Evolutionary conservation across 2,329 filamentous ascomycete genomes (phyloP), one percentile per base, ranked within the genome.

Genomic region (Thelonectria olida): DNA sequence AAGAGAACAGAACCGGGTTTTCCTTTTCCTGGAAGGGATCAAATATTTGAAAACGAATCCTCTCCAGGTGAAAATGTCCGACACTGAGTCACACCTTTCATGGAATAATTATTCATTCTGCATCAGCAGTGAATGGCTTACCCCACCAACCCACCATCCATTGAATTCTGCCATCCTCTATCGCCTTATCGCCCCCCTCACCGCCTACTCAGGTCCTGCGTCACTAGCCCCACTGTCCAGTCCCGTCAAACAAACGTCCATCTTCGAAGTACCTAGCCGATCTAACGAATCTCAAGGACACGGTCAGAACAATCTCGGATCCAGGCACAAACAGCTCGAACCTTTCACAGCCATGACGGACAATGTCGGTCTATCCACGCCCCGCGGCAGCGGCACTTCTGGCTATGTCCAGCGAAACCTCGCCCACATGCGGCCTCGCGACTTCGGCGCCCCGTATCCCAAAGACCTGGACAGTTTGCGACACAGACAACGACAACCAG

Each of bases 391-490:
- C 75, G 96, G 96, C 48, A 99, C 96, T 58, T 98, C 95, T 1
- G 96, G 96, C 75, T 98, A 98, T 77, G 95, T 99, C 58, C 95
- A 98, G 80, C 92, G 93, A 78, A 99, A 98, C 81, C 88, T 93
- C 34, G 96, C 96, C 17, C 90, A 95, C 75, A 88, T 97, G 70
- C 89, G 86, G 74, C 93, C 92, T 27, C 93, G 95, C 79, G 93
- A 97, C 80, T 86, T 88, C 71, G 85, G 83, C 61, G 89, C 89
- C 17, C 94, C 93, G 0, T 97, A 97, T 78, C 87, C 89, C 28
- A 88, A 88, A 64, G 88, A 92, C 73, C 81, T 87, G 66, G 87
- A 92, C 70, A 83, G 81, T 59, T 83, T 92, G 69, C 90, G 89
- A 72, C 92, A 96, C 78, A 85, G 85, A 65, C 91, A 91, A 74